Conservation (phyloP, 768 basidiomycete genomes). For the Kwoniella europaea region DNA sequence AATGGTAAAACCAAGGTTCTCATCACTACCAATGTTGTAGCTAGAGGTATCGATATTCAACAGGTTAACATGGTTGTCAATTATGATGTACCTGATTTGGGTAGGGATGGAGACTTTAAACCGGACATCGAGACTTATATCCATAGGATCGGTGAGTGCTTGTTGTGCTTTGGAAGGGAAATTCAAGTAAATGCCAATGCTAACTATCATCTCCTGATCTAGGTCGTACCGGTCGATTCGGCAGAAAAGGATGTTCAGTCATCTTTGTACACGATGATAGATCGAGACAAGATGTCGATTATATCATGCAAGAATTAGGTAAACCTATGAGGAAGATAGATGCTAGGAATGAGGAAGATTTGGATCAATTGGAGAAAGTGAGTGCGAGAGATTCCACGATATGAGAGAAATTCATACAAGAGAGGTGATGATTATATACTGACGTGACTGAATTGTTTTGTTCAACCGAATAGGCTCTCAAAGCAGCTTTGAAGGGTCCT, state of each 20-base stretch:
- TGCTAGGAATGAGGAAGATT: slow-evolving; percentile 67
- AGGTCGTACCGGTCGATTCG: slow-evolving; percentile 98
- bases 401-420: too few species aligned
- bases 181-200: neutral
- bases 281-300: slow-evolving; percentile 87
- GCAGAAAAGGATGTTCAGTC: slow-evolving; percentile 93
- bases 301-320: slow-evolving; percentile 78
- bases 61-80: slow-evolving; percentile 99
- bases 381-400: slow-evolving; percentile 36
- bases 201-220: slow-evolving; percentile 1
- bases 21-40: slow-evolving; percentile 98
- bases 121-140: slow-evolving; percentile 97
- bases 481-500: slow-evolving; percentile 25
- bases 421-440: neutral
- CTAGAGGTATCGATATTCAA: slow-evolving; percentile 95
- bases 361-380: slow-evolving; percentile 94
- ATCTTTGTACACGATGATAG: slow-evolving; percentile 92
- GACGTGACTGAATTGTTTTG: neutral
- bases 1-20: slow-evolving; percentile 95
- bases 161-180: neutral
- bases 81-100: slow-evolving; percentile 78
- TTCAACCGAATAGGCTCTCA: slow-evolving; percentile 15
- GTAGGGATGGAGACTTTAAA: slow-evolving; percentile 62
- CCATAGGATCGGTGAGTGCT: slow-evolving; percentile 84
- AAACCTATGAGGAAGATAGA: slow-evolving; percentile 82